Evolutionary conservation across 179 eudicot species (phyloP).

Genomic region (Gypsophila paniculata): DNA sequence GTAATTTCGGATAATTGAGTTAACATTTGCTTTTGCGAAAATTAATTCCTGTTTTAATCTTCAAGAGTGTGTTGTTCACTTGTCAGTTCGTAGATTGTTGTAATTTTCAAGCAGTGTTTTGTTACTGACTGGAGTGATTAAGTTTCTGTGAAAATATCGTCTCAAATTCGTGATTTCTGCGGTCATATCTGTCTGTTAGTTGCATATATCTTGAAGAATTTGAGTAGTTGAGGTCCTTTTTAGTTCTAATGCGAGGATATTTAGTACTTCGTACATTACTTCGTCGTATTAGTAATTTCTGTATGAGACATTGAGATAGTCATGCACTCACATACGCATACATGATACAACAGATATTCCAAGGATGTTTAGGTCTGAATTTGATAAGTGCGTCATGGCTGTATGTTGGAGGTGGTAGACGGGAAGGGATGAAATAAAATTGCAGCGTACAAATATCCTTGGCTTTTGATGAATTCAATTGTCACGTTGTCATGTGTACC

Average conservation of each 20-base stretch:
- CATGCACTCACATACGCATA: too few relatives aligned
- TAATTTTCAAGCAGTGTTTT: too few relatives aligned
- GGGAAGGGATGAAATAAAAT: too few relatives aligned
- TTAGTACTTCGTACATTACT: neutral
- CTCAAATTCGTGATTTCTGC: too few relatives aligned
- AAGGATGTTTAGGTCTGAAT: constrained; percentile 27
- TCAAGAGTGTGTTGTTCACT: too few relatives aligned
- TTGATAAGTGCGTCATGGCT: constrained; percentile 23
- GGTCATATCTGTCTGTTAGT: too few relatives aligned
- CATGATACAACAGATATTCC: neutral
- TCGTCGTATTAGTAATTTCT: too few relatives aligned
- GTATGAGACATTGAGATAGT: too few relatives aligned
- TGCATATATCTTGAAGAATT: too few relatives aligned
- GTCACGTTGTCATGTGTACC: neutral
- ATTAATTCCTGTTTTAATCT: too few relatives aligned
- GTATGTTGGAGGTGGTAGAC: constrained; percentile 34
- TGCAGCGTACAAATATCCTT: too few relatives aligned
- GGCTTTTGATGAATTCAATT: neutral
- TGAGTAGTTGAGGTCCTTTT: neutral
- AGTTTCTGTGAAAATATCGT: neutral
- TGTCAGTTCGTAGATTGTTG: neutral
- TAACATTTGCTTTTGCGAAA: neutral
- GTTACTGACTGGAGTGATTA: too few relatives aligned
- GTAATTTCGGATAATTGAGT: neutral
- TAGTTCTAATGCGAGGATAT: neutral